A percentile compares a stretch with the other conserved stretches of the same genome.
Evolutionary conservation across 148 eudicot genomes (phyloP).

Genomic region (Rhododendron mucronatum): DNA sequence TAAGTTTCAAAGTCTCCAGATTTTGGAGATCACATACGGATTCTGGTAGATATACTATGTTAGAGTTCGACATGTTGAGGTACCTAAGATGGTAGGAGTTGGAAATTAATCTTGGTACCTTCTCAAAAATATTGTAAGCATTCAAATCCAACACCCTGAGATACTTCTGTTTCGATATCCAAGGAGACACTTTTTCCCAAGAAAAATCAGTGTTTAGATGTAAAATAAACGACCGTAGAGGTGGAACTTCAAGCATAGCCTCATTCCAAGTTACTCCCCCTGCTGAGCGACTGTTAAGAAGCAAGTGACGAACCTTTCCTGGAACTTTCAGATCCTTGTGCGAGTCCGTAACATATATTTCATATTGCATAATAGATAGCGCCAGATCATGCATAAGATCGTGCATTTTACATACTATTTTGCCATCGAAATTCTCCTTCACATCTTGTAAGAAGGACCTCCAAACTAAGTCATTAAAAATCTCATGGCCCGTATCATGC

Average conservation of each 20-base stretch:
- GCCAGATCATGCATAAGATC: constrained; percentile 16
- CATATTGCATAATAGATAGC: neutral
- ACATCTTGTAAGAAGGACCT: constrained; percentile 13
- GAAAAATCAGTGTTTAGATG: fast-evolving
- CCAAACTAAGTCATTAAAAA: neutral
- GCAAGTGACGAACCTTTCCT: neutral
- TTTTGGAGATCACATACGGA: neutral
- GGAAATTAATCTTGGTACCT: neutral
- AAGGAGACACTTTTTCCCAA: neutral
- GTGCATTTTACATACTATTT: constrained; percentile 5
- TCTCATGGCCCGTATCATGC: neutral
- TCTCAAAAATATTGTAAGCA: too few relatives aligned
- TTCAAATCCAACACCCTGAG: neutral
- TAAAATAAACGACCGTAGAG: neutral
- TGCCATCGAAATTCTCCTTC: neutral
- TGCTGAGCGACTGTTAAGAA: neutral
- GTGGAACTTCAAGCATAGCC: neutral
- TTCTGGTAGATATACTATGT: neutral
- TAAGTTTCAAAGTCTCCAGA: neutral
- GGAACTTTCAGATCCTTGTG: neutral
- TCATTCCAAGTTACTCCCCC: neutral
- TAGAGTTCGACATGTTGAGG: neutral
- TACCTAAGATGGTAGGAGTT: neutral
- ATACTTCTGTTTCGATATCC: neutral
- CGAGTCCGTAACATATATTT: neutral